phyloP scores from a whole-genome alignment of 306 rosid species.

The Mimosa bimucronata region DNA sequence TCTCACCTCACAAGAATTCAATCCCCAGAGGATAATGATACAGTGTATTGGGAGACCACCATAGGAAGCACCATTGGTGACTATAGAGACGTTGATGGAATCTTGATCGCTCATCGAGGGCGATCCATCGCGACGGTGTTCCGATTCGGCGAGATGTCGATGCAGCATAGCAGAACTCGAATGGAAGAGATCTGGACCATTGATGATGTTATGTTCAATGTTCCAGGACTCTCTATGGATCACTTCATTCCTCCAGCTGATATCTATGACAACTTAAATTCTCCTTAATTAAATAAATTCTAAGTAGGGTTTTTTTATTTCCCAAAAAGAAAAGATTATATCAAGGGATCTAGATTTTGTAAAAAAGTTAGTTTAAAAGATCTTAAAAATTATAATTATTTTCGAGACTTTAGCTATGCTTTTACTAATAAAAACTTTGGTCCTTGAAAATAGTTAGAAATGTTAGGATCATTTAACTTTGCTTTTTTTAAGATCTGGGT shows the following conservation, averaged over 20 bases:
- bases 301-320: slow-evolving; percentile 10
- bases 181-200: slow-evolving; percentile 96
- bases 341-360: neutral
- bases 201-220: slow-evolving; percentile 90
- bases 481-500: neutral
- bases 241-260: slow-evolving; percentile 93
- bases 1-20: slow-evolving; percentile 88
- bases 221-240: slow-evolving; percentile 87
- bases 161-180: slow-evolving; percentile 79
- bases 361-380: neutral
- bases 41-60: slow-evolving; percentile 93
- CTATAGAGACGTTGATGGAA: slow-evolving; percentile 77
- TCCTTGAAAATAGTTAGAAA: neutral
- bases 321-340: neutral
- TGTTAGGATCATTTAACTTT: neutral
- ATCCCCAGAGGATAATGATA: slow-evolving; percentile 51
- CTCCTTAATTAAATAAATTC: slow-evolving; percentile 51
- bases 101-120: slow-evolving; percentile 85
- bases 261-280: slow-evolving; percentile 56
- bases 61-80: slow-evolving; percentile 92
- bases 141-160: slow-evolving; percentile 76
- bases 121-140: slow-evolving; percentile 89
- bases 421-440: neutral
- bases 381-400: neutral
- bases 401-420: neutral